These are phyloP conservation scores for Closterium sp. DNA, from an alignment of 139 green algal genomes.

Conservation along the genomic window DNA sequence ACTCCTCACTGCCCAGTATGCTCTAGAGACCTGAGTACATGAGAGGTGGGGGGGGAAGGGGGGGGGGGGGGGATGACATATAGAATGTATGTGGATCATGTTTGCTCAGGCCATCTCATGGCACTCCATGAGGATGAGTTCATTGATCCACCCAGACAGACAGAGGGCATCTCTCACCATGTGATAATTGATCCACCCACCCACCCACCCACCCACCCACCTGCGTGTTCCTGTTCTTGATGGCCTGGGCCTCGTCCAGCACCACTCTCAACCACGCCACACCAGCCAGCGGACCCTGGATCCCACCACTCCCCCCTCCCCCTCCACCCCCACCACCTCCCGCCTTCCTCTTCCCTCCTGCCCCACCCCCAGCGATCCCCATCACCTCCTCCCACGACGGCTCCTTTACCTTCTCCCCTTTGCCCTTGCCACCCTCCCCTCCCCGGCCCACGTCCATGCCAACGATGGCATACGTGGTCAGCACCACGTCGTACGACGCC, in stretches of 20 bases:
- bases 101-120: no score
- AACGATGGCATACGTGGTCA: constrained; percentile 88
- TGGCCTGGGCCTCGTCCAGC: constrained; percentile 90
- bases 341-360: constrained; percentile 2
- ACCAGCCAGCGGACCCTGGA: constrained; percentile 18
- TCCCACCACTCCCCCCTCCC: neutral
- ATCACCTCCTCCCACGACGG: neutral
- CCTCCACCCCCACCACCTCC: neutral
- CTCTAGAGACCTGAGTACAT: no score
- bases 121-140: no score
- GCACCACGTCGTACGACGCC: constrained; percentile 71
- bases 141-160: no score
- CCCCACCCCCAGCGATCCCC: neutral
- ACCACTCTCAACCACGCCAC: constrained; percentile 66
- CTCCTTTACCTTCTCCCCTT: neutral
- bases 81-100: no score
- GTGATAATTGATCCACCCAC: no score
- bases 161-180: no score
- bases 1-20: no score
- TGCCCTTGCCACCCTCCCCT: constrained; percentile 7
- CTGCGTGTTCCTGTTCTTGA: constrained; percentile 74
- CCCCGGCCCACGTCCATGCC: constrained; percentile 54
- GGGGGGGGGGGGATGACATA: no score
- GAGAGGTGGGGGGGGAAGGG: no score
- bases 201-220: no score